A percentile compares a stretch with the other conserved stretches of the same genome.
These are phyloP conservation scores for Taphrina deformans DNA, from an alignment of 1,139 yeast species.

Conservation along the genomic window DNA sequence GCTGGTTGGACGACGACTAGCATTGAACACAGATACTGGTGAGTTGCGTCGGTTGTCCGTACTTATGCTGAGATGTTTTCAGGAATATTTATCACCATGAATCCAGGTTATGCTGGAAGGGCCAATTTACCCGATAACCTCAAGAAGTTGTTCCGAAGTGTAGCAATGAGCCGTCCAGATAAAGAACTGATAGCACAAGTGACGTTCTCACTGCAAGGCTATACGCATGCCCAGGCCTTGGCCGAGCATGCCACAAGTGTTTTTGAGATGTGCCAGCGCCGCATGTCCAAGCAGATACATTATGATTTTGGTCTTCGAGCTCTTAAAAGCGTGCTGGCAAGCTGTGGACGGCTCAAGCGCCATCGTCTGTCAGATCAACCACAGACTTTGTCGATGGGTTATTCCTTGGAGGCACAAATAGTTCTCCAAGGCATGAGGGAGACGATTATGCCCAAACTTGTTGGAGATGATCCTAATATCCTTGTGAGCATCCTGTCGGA, in stretches of 20 bases:
- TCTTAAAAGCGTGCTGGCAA: slow-evolving; percentile 62
- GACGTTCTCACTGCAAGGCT: slow-evolving; percentile 71
- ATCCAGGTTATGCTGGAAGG: slow-evolving; percentile 86
- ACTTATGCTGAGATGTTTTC: background rate
- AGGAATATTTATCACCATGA: slow-evolving; percentile 87
- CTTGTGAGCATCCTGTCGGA: slow-evolving; percentile 46
- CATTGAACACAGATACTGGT: slow-evolving; percentile 50
- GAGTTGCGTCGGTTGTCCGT: slow-evolving; percentile 25
- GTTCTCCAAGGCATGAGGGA: slow-evolving; percentile 59
- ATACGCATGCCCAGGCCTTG: slow-evolving; percentile 53
- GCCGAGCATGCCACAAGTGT: slow-evolving; percentile 58
- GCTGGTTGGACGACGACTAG: slow-evolving; percentile 53
- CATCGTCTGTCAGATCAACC: background rate
- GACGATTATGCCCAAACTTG: slow-evolving; percentile 65
- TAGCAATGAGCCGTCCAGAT: slow-evolving; percentile 77
- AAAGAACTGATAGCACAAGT: slow-evolving; percentile 68
- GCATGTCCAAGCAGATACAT: slow-evolving; percentile 61
- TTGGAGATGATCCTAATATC: slow-evolving; percentile 53
- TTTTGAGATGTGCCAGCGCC: slow-evolving; percentile 50
- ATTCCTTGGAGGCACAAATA: slow-evolving; percentile 48
- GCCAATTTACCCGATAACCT: slow-evolving; percentile 81
- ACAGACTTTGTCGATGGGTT: slow-evolving; percentile 15
- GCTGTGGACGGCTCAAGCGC: slow-evolving; percentile 58
- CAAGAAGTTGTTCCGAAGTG: slow-evolving; percentile 72
- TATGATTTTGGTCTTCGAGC: slow-evolving; percentile 91